Evolutionary conservation across 2,329 filamentous ascomycete genomes (phyloP).

Genomic region (Pseudogymnoascus sp.): DNA sequence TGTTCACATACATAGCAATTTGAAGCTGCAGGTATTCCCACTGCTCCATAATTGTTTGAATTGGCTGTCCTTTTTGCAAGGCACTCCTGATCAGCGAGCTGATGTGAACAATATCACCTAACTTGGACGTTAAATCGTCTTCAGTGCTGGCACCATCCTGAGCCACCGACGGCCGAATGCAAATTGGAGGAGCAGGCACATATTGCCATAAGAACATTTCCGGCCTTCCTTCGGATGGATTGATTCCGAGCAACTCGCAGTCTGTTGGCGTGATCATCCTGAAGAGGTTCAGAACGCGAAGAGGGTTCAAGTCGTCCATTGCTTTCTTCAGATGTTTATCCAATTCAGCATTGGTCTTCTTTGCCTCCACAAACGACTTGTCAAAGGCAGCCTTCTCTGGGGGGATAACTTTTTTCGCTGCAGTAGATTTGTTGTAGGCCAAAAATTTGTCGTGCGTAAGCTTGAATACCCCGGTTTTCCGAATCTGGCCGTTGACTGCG

Average conservation of each 20-base stretch:
- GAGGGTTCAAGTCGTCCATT: constrained; percentile 86
- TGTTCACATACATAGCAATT: constrained; percentile 97
- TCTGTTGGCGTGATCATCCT: constrained; percentile 77
- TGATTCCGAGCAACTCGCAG: constrained; percentile 83
- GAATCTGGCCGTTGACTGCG: constrained; percentile 80
- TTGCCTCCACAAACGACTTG: constrained; percentile 72
- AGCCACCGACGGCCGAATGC: constrained; percentile 85
- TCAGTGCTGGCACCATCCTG: constrained; percentile 92
- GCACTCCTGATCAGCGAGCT: constrained; percentile 81
- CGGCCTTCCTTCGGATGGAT: constrained; percentile 77
- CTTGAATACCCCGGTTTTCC: constrained; percentile 88
- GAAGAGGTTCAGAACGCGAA: constrained; percentile 84
- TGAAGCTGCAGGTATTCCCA: constrained; percentile 97
- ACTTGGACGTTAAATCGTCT: constrained; percentile 91
- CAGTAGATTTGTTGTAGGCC: constrained; percentile 79
- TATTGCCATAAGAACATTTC: constrained; percentile 99
- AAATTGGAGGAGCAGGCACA: constrained; percentile 86
- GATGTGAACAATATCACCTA: constrained; percentile 93
- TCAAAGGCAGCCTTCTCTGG: constrained; percentile 79
- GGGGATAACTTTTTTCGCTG: constrained; percentile 75
- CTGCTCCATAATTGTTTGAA: constrained; percentile 91
- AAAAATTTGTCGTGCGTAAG: constrained; percentile 90
- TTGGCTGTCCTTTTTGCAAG: constrained; percentile 70
- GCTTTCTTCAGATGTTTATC: constrained; percentile 89
- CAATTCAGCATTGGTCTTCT: constrained; percentile 68